These are phyloP conservation scores for Pleurotus ostreatus DNA, from an alignment of 768 basidiomycete genomes.

Conservation along the genomic window DNA sequence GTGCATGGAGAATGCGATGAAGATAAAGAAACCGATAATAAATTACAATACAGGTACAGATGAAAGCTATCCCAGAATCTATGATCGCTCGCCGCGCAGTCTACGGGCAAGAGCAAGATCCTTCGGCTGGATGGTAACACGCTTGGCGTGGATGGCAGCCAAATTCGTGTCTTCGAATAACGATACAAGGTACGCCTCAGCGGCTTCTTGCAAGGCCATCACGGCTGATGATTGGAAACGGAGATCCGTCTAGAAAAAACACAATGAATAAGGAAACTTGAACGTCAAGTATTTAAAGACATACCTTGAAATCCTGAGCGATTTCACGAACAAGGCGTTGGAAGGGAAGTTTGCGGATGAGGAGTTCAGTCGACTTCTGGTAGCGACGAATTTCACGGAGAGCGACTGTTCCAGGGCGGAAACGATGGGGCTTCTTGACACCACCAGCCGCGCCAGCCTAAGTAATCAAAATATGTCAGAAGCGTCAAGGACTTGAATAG, in stretches of 20 bases:
- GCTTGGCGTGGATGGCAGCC: slow-evolving; percentile 84
- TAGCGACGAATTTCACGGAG: slow-evolving; percentile 91
- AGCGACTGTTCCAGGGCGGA: slow-evolving; percentile 86
- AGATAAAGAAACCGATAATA: neutral
- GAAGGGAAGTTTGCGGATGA: slow-evolving; percentile 92
- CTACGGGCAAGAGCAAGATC: slow-evolving; percentile 71
- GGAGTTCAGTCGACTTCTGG: slow-evolving; percentile 89
- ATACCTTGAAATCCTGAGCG: slow-evolving; percentile 88
- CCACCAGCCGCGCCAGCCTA: slow-evolving; percentile 69
- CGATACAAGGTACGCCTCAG: slow-evolving; percentile 81
- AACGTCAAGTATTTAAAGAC: slow-evolving; percentile 2
- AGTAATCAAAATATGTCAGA: slow-evolving; percentile 25
- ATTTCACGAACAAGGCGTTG: slow-evolving; percentile 94
- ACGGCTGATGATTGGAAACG: slow-evolving; percentile 95
- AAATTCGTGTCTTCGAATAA: slow-evolving; percentile 84
- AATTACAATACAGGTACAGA: slow-evolving; percentile 4
- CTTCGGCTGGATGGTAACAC: slow-evolving; percentile 84
- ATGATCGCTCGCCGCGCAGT: slow-evolving; percentile 67
- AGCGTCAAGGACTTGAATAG: slow-evolving; percentile 28
- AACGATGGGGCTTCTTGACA: slow-evolving; percentile 95
- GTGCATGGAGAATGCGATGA: neutral
- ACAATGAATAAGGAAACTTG: neutral
- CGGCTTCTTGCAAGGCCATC: slow-evolving; percentile 88
- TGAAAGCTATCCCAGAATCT: slow-evolving; percentile 14
- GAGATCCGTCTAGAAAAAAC: slow-evolving; percentile 60